These are phyloP conservation scores for Botrytis elliptica DNA, from an alignment of 2,329 filamentous ascomycete species.

Conservation along the genomic window DNA sequence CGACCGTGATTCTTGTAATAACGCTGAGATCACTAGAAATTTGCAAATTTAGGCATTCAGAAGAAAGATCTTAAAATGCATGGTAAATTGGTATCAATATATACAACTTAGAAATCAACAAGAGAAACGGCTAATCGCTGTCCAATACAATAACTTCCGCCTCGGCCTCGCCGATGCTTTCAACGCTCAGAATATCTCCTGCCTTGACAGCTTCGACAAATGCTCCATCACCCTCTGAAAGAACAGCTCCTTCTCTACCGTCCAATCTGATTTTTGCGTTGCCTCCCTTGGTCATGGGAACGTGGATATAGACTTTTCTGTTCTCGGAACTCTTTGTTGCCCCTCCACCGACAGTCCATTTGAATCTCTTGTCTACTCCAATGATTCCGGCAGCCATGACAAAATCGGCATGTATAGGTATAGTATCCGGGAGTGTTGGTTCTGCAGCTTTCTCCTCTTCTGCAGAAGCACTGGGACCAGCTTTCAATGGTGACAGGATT, in stretches of 20 bases:
- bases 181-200: slow-evolving; percentile 62
- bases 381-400: slow-evolving; percentile 79
- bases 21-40: not conserved
- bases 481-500: slow-evolving; percentile 74
- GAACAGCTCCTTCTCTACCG: slow-evolving; percentile 62
- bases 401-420: slow-evolving; percentile 81
- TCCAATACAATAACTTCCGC: slow-evolving; percentile 30
- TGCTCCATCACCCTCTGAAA: slow-evolving; percentile 78
- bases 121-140: slow-evolving; percentile 20
- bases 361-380: slow-evolving; percentile 61
- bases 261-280: slow-evolving; percentile 70
- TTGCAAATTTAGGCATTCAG: not conserved
- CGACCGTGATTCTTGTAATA: not conserved
- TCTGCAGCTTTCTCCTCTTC: slow-evolving; percentile 64
- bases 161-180: slow-evolving; percentile 62
- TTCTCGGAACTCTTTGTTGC: slow-evolving; percentile 53
- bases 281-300: slow-evolving; percentile 76
- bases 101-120: not conserved
- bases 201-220: slow-evolving; percentile 66
- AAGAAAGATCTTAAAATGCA: not conserved
- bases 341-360: slow-evolving; percentile 66
- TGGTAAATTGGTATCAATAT: not conserved
- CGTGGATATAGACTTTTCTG: slow-evolving; percentile 75
- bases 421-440: slow-evolving; percentile 62
- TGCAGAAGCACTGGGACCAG: slow-evolving; percentile 58